Base-by-base conservation (phyloP, 2,329 filamentous ascomycete species). In the Dactylonectria macrodidyma region DNA sequence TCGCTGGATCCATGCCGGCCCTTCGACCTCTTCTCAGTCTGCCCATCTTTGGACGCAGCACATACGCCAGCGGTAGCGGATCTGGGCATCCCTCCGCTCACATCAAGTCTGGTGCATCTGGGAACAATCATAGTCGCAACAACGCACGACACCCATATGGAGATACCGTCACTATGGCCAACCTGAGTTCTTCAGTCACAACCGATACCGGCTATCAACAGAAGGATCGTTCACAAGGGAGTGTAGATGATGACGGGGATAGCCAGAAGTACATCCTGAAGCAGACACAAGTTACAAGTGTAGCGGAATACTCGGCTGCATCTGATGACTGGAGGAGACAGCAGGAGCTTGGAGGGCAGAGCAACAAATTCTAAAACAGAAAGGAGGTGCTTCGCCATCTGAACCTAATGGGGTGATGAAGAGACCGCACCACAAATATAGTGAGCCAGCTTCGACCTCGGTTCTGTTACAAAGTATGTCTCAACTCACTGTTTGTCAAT, bases 251-350 rank as follows among this genome's bases (percentile, higher is more conserved):
- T 10, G 72, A 75, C 19, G 65, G 61, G 2, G 69, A 73, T 19
- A 74, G 72, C 44, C 72, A 75, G 22, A 73, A 74, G 52, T 69
- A 71, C 16, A 74, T 74, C 19, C 50, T 74, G 4, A 74, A 74
- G 59, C 69, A 73, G 12, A 74, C 70, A 3, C 68, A 69, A 10
- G 72, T 74, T 3, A 62, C 59, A 19, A 55, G 66, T 3, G 41
- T 47, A 8, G 41, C 62, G 3, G 54, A 57, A 30, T 63, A 62
- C 11, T 60, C 56, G 7, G 26, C 47, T 22, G 55, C 66, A 24
- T 24, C 66, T 19, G 41, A 66, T 26, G 62, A 68, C 58, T 68
- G 62, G 62, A 47, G 51, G 12, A 55, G 66, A 36, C 66, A 68
- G 22, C 62, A 56, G 11, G 62, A 55, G 9, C 38, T 47, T 5